phyloP scores from a whole-genome alignment of 75 land plant genomes.

The Sequoiadendron giganteum region DNA sequence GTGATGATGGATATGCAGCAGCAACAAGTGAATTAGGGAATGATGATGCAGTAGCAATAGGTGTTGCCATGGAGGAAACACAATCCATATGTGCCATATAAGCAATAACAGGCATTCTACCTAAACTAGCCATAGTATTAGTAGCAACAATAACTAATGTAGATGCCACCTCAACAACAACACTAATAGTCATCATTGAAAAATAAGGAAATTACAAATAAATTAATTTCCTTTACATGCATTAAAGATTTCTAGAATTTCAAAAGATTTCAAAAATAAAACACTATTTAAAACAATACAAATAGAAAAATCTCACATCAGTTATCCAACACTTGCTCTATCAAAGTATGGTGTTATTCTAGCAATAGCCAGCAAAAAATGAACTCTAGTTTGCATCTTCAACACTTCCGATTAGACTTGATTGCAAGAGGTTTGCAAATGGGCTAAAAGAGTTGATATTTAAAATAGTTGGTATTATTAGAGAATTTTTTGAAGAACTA shows the following conservation, averaged over 20 bases:
- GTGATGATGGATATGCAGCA: neutral
- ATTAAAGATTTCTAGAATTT: too few relatives aligned
- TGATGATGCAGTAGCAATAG: neutral
- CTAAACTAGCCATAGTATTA: neutral
- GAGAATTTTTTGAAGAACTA: too few relatives aligned
- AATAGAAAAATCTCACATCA: too few relatives aligned
- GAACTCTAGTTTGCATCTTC: neutral
- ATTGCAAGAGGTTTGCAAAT: neutral
- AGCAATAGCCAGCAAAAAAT: neutral
- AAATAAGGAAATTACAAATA: too few relatives aligned
- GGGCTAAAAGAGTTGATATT: too few relatives aligned
- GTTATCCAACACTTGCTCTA: neutral
- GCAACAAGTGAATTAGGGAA: neutral
- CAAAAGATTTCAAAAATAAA: too few relatives aligned
- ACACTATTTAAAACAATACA: too few relatives aligned
- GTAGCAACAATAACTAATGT: slow-evolving; percentile 10
- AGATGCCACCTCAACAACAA: slow-evolving; percentile 9
- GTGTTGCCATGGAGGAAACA: neutral
- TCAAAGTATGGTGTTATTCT: neutral
- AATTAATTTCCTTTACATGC: too few relatives aligned
- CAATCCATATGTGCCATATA: neutral
- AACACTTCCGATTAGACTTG: neutral
- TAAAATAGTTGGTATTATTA: too few relatives aligned
- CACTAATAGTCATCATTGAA: slow-evolving; percentile 12
- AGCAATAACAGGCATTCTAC: neutral